These are phyloP conservation scores for Pulveroboletus ravenelii DNA, from an alignment of 768 basidiomycete species.

Conservation along the genomic window DNA sequence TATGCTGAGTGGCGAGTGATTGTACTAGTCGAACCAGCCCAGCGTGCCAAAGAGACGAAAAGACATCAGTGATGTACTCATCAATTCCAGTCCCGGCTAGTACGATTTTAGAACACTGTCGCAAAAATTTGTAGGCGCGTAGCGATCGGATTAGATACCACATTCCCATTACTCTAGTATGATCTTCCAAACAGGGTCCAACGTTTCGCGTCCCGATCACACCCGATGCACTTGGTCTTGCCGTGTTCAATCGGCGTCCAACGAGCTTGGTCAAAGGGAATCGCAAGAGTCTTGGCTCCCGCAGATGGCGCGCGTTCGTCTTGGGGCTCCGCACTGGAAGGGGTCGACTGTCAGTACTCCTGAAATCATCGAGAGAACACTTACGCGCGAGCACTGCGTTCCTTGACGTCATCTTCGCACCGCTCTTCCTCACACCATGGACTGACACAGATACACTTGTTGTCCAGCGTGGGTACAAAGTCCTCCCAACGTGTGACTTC, in stretches of 20 bases:
- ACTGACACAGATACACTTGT: conserved; percentile 80
- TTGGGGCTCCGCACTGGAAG: conserved; percentile 68
- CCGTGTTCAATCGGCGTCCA: conserved; percentile 79
- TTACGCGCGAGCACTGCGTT: conserved; percentile 81
- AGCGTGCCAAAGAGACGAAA: background rate
- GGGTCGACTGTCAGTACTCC: background rate
- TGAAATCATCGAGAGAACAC: conserved; percentile 2
- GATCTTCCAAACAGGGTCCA: conserved; percentile 97
- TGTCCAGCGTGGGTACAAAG: conserved; percentile 85
- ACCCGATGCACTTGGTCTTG: conserved; percentile 86
- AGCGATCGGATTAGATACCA: conserved; percentile 1
- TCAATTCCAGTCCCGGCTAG: background rate
- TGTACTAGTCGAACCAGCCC: background rate
- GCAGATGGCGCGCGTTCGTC: conserved; percentile 97
- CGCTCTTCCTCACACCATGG: conserved; percentile 94
- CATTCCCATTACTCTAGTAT: conserved; percentile 43
- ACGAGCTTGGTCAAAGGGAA: conserved; percentile 88
- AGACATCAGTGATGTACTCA: background rate
- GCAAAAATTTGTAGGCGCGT: background rate
- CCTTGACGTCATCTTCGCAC: conserved; percentile 99
- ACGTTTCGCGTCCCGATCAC: conserved; percentile 82
- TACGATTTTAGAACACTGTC: background rate
- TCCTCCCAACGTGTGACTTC: conserved; percentile 86
- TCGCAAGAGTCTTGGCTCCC: conserved; percentile 94
- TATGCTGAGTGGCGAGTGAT: background rate